Conservation (phyloP, 129 eudicot genomes). For the Solidago caesia region DNA sequence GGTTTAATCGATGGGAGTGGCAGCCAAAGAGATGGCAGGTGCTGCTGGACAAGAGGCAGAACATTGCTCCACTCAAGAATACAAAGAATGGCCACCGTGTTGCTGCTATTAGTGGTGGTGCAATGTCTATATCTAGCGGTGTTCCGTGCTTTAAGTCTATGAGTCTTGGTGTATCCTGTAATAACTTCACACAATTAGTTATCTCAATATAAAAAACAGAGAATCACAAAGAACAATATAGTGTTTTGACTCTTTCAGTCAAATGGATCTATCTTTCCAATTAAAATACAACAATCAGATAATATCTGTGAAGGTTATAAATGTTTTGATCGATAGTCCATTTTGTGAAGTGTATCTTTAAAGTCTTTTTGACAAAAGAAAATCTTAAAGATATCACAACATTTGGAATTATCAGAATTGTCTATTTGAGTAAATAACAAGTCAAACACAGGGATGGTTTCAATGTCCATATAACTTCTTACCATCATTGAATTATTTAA, state of each 20-base stretch:
- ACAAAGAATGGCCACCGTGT: slow-evolving; percentile 84
- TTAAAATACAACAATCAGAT: neutral
- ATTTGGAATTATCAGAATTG: slow-evolving; percentile 1
- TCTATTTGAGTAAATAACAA: slow-evolving; percentile 11
- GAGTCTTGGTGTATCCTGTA: slow-evolving; percentile 63
- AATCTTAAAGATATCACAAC: neutral
- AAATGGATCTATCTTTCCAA: neutral
- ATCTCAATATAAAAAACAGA: neutral
- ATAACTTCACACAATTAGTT: slow-evolving; percentile 7
- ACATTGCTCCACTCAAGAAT: slow-evolving; percentile 77
- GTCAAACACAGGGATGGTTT: slow-evolving; percentile 16
- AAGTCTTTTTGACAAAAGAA: neutral
- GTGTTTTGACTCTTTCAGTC: slow-evolving; percentile 24
- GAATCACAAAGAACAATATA: neutral
- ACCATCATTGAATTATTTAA: slow-evolving; percentile 58
- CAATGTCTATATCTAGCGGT: slow-evolving; percentile 31
- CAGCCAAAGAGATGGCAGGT: slow-evolving; percentile 92
- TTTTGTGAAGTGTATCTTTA: neutral
- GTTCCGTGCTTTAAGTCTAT: slow-evolving; percentile 53
- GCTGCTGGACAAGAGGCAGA: slow-evolving; percentile 93
- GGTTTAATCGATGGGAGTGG: slow-evolving; percentile 69
- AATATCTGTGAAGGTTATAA: neutral
- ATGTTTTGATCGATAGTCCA: neutral
- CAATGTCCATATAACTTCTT: slow-evolving; percentile 25
- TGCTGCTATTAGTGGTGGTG: slow-evolving; percentile 34